Base-by-base conservation (phyloP, 2,329 filamentous ascomycete genomes). In the Rutstroemia sp. region DNA sequence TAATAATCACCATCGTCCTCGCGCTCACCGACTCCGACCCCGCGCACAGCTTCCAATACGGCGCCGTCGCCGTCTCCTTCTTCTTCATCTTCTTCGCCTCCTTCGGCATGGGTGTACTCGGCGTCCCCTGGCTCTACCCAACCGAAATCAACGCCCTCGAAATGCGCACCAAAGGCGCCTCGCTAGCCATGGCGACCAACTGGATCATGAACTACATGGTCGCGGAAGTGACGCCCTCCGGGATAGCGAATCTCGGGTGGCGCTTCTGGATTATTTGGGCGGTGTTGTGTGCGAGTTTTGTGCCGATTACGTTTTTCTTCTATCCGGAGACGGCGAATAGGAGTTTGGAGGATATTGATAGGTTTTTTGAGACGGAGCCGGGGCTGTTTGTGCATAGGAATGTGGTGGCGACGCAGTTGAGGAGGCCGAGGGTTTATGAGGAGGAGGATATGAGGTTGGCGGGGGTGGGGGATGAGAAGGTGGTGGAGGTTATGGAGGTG, bases 141-240 rank as follows among this genome's bases (percentile, higher is more conserved):
- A 79, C 81, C 39, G 78, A 83, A 60, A 77, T 83, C 46, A 78
- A 81, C 27, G 75, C 76, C 0, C 69, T 80, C 7, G 69, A 72
- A 8, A 78, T 76, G 58, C 69, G 77, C 1, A 81, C 81, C 0
- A 80, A 79, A 0, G 81, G 81, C 41, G 82, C 82, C 60, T 82
- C 80, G 6, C 66, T 83, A 10, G 69, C 70, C 9, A 74, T 72
- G 4, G 70, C 68, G 1, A 71, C 67, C 37, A 69, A 68, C 46
- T 69, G 61, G 65, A 79, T 82, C 54, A 84, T 83, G 69, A 85
- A 85, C 66, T 83, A 52, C 65, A 68, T 82, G 67, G 63, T 69
- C 14, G 68, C 65, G 2, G 61, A 66, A 59, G 69, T 72, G 0
- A 72, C 70, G n/a, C 68, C 70, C 0, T 67, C 67, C 25, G 70